These are phyloP conservation scores for Pythium aquatile DNA, from an alignment of 352 stramenopile genomes.

Conservation along the genomic window DNA sequence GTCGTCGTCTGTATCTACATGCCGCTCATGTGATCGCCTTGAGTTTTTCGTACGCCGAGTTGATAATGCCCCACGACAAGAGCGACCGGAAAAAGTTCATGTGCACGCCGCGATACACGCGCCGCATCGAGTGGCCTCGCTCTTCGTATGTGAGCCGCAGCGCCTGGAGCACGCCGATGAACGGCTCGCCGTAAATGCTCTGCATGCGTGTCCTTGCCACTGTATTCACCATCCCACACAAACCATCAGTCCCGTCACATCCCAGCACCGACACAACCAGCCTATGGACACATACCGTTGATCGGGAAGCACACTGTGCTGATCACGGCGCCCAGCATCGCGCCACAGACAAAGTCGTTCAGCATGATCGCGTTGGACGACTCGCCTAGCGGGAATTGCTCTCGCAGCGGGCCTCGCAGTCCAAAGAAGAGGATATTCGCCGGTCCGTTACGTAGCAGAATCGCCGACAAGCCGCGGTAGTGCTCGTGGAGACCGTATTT, in stretches of 20 bases:
- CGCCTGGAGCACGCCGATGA: constrained; percentile 55
- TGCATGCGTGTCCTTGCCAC: constrained; percentile 83
- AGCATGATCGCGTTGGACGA: constrained; percentile 45
- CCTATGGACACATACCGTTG: constrained; percentile 44
- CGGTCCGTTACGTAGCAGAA: constrained; percentile 82
- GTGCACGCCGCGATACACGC: constrained; percentile 82
- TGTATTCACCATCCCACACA: constrained; percentile 19
- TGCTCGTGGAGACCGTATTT: constrained; percentile 77
- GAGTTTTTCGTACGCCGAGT: constrained; percentile 87
- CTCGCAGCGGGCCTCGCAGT: constrained; percentile 67
- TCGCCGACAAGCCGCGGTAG: constrained; percentile 76
- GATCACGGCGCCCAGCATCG: constrained; percentile 78
- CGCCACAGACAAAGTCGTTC: constrained; percentile 85
- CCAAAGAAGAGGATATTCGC: constrained; percentile 88
- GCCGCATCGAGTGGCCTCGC: constrained; percentile 50
- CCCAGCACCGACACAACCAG: not conserved
- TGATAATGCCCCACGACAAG: constrained; percentile 90
- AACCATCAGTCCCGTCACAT: not conserved
- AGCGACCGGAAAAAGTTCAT: constrained; percentile 89
- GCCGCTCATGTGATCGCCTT: constrained; percentile 59
- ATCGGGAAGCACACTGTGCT: constrained; percentile 85
- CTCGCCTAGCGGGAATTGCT: constrained; percentile 53
- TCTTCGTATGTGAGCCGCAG: constrained; percentile 73
- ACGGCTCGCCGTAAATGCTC: constrained; percentile 67
- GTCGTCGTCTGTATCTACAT: not conserved